These are phyloP conservation scores for Ogataea siamensis DNA, from an alignment of 805 yeast species.

Conservation along the genomic window DNA sequence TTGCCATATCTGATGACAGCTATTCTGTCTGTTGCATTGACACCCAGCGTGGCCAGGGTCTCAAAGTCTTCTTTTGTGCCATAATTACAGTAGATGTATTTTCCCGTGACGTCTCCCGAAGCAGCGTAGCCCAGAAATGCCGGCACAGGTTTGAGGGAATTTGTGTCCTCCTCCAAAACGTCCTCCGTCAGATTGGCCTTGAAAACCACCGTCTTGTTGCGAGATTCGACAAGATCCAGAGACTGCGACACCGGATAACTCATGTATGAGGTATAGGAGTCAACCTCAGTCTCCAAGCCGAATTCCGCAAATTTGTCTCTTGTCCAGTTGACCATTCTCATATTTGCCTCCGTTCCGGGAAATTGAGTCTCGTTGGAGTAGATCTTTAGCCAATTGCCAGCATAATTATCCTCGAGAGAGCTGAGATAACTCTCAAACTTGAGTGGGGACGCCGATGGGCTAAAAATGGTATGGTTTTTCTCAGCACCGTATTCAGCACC, in stretches of 20 bases:
- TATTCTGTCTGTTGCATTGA: conserved; percentile 54
- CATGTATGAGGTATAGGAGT: conserved; percentile 58
- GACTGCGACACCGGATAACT: conserved; percentile 60
- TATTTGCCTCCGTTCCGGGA: conserved; percentile 47
- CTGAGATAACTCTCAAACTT: conserved; percentile 20
- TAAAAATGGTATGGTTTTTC: no score
- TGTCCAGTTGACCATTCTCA: conserved; percentile 56
- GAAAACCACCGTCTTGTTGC: conserved; percentile 34
- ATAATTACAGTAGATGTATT: conserved; percentile 64
- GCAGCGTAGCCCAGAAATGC: conserved; percentile 79
- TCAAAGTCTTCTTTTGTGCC: conserved; percentile 64
- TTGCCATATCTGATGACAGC: conserved; percentile 67
- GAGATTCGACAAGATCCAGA: conserved; percentile 39
- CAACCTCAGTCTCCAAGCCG: conserved; percentile 55
- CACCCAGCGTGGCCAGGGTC: conserved; percentile 42
- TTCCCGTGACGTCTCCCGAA: conserved; percentile 68
- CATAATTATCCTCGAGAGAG: conserved; percentile 35
- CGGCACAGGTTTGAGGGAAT: conserved; percentile 53
- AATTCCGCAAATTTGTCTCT: conserved; percentile 53
- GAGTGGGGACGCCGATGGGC: no score
- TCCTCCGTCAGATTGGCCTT: conserved; percentile 57
- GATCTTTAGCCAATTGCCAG: conserved; percentile 52
- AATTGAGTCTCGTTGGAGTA: conserved; percentile 56
- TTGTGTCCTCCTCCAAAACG: conserved; percentile 45
- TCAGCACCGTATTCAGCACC: no score